Evolutionary conservation across 108 stramenopile genomes (phyloP).

Genomic region (Cyclotella kingstonii): DNA sequence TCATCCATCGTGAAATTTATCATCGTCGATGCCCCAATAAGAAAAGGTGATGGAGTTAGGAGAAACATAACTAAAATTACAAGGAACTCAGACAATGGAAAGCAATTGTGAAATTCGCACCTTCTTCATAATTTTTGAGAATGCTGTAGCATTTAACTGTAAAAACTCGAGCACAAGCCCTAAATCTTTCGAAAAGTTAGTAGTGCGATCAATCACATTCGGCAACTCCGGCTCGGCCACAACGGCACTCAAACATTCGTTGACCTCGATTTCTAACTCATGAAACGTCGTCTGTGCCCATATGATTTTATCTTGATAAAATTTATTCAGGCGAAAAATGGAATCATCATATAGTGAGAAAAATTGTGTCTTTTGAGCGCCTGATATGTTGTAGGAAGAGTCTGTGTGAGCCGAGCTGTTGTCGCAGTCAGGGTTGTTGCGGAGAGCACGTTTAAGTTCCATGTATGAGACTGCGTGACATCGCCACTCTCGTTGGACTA

Average conservation of each 20-base stretch:
- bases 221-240: background rate
- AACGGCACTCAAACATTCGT: constrained; percentile 20
- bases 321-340: constrained; percentile 47
- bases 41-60: too few relatives aligned
- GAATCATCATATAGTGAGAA: constrained; percentile 43
- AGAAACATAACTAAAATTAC: too few relatives aligned
- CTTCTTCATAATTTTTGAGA: constrained; percentile 50
- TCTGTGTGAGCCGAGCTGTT: constrained; percentile 33
- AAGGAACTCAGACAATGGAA: too few relatives aligned
- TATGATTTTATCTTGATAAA: constrained; percentile 55
- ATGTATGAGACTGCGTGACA: constrained; percentile 42
- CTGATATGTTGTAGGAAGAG: constrained; percentile 20
- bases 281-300: constrained; percentile 55
- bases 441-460: constrained; percentile 29
- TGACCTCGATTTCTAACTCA: constrained; percentile 52
- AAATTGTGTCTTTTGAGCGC: constrained; percentile 35
- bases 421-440: constrained; percentile 11
- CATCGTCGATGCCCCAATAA: too few relatives aligned
- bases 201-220: constrained; percentile 20
- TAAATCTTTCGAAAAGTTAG: constrained; percentile 42
- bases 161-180: constrained; percentile 43
- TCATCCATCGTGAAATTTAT: background rate
- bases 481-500: constrained; percentile 37
- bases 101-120: constrained; percentile 1
- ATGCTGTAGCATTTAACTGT: constrained; percentile 39